These are phyloP conservation scores for Fusarium cicatricum DNA, from an alignment of 2,329 filamentous ascomycete genomes.

Conservation along the genomic window DNA sequence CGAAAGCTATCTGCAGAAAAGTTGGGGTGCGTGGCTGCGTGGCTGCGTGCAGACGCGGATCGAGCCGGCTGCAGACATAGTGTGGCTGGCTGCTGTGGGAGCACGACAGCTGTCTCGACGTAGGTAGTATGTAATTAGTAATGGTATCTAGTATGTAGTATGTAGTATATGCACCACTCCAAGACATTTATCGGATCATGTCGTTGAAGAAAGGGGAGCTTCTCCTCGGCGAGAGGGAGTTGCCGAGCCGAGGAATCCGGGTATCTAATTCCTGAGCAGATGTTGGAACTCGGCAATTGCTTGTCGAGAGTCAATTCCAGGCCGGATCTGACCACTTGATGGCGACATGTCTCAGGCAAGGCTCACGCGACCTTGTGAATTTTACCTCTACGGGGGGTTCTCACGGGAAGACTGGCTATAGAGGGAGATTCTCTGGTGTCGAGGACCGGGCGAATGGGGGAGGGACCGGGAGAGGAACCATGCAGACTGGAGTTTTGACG, in stretches of 20 bases:
- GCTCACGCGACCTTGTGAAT: constrained; percentile 14
- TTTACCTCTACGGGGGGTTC: too few species aligned
- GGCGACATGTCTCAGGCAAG: constrained; percentile 14
- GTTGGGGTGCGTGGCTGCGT: constrained; percentile 8
- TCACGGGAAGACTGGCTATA: not conserved
- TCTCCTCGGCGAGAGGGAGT: not conserved
- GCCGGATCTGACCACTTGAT: constrained; percentile 22
- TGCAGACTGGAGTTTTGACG: constrained; percentile 2
- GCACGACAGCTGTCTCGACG: constrained; percentile 1
- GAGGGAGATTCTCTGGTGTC: constrained; percentile 8
- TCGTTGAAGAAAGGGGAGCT: constrained; percentile 5
- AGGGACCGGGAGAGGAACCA: constrained; percentile 1
- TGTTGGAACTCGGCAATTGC: not conserved
- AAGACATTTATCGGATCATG: constrained; percentile 26
- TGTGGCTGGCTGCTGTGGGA: constrained; percentile 12
- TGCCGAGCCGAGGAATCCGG: constrained; percentile 4
- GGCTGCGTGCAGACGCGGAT: too few species aligned
- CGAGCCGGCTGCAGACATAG: too few species aligned
- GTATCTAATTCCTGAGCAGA: not conserved
- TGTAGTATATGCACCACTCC: not conserved
- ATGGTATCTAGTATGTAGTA: too few species aligned
- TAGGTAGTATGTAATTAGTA: too few species aligned
- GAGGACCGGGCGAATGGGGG: constrained; percentile 17
- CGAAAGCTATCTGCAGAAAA: constrained; percentile 15
- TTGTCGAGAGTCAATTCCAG: not conserved